Percentiles rank a stretch among this genome's conserved stretches.
These are phyloP conservation scores for Mycena haematopus DNA, from an alignment of 768 basidiomycete genomes.

Conservation along the genomic window DNA sequence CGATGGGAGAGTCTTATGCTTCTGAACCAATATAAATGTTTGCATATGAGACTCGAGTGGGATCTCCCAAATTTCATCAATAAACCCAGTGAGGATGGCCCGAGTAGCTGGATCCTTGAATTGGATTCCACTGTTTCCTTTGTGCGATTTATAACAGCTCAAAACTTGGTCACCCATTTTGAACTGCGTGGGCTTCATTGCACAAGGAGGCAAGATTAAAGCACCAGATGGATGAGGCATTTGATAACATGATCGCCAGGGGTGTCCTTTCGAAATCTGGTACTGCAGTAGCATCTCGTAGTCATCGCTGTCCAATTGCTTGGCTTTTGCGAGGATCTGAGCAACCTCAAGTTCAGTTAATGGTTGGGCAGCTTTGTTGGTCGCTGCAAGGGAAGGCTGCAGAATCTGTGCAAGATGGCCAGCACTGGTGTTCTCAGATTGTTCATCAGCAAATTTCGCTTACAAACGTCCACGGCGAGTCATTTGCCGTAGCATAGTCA, in stretches of 20 bases:
- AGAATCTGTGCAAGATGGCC: conserved; percentile 11
- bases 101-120: background rate
- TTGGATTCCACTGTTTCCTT: conserved; percentile 31
- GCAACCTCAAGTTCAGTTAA: conserved; percentile 6
- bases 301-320: conserved; percentile 17
- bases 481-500: conserved; percentile 25
- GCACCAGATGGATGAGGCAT: conserved; percentile 20
- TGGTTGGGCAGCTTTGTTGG: background rate
- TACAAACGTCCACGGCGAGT: conserved; percentile 5
- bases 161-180: conserved; percentile 28
- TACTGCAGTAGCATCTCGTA: conserved; percentile 30
- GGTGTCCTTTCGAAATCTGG: conserved; percentile 24
- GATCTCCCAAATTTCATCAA: conserved; percentile 28
- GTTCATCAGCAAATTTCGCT: conserved; percentile 7
- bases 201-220: conserved; percentile 29
- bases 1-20: conserved; percentile 26
- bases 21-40: conserved; percentile 31
- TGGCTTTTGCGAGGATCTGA: conserved; percentile 21
- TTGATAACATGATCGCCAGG: conserved; percentile 21
- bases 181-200: conserved; percentile 18
- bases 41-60: conserved; percentile 31
- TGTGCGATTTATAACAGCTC: conserved; percentile 30
- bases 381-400: background rate
- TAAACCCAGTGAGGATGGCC: conserved; percentile 27
- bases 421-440: background rate